Percentiles rank a stretch among this genome's conserved stretches.
phyloP scores from a whole-genome alignment of 495 filamentous ascomycete species.

The Xylaria castorea region DNA sequence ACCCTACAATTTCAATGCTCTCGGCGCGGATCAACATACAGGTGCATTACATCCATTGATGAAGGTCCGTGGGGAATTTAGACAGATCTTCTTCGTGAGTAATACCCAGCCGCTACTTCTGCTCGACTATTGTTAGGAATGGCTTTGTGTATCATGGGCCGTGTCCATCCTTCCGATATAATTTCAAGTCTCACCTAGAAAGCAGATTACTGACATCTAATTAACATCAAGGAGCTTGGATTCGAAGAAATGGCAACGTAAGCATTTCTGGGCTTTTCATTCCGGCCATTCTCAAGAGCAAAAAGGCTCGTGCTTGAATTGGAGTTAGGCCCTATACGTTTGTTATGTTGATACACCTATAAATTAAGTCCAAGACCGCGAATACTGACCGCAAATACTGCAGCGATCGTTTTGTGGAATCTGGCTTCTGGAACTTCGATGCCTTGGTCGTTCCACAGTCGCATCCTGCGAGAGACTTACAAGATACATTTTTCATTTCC shows the following conservation, averaged over 20 bases:
- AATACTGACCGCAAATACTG: background rate
- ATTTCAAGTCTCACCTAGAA: background rate
- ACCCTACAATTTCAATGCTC: slow-evolving; percentile 95
- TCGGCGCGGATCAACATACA: slow-evolving; percentile 77
- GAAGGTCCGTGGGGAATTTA: slow-evolving; percentile 92
- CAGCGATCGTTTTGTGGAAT: slow-evolving; percentile 73
- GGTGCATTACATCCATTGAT: slow-evolving; percentile 93
- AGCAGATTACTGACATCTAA: background rate
- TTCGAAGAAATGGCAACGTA: slow-evolving; percentile 86
- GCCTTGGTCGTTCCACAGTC: slow-evolving; percentile 97
- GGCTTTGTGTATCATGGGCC: background rate
- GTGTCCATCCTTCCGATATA: background rate
- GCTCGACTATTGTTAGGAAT: background rate
- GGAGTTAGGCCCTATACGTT: background rate
- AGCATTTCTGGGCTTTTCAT: slow-evolving; percentile 43
- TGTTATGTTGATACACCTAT: too few relatives aligned
- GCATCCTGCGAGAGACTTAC: slow-evolving; percentile 93
- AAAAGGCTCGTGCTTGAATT: background rate
- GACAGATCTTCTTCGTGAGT: slow-evolving; percentile 88
- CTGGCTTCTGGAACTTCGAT: slow-evolving; percentile 99
- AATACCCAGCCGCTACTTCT: background rate
- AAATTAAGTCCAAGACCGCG: background rate
- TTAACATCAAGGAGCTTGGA: slow-evolving; percentile 63
- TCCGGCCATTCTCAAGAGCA: background rate
- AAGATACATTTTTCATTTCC: slow-evolving; percentile 98